phyloP scores from a whole-genome alignment of 1,139 yeast species.

The Yamadazyma pseudoaaseri region DNA sequence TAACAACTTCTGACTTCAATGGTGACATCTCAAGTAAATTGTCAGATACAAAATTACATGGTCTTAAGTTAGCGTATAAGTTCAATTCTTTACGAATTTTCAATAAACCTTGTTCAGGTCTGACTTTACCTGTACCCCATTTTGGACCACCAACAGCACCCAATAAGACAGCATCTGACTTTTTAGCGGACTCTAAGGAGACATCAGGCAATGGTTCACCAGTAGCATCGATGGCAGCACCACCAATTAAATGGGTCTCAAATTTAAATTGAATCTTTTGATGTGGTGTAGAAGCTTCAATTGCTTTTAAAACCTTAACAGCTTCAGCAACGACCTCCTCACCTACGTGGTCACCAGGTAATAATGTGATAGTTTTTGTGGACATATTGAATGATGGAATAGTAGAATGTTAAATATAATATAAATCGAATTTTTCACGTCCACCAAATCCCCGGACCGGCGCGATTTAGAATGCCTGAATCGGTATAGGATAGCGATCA shows the following conservation, averaged over 20 bases:
- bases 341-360: constrained; percentile 98
- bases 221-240: constrained; percentile 97
- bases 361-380: constrained; percentile 71
- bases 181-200: constrained; percentile 79
- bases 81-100: constrained; percentile 92
- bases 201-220: constrained; percentile 92
- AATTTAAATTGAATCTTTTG: constrained; percentile 65
- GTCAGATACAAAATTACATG: constrained; percentile 93
- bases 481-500: too few relatives aligned
- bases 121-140: constrained; percentile 92
- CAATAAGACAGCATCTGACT: constrained; percentile 86
- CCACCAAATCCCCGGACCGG: neutral
- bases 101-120: constrained; percentile 96
- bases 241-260: constrained; percentile 86
- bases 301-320: constrained; percentile 81
- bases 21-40: constrained; percentile 84
- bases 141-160: constrained; percentile 99
- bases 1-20: constrained; percentile 75
- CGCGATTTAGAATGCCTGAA: neutral
- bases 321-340: constrained; percentile 89
- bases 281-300: constrained; percentile 59
- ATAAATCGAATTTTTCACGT: neutral
- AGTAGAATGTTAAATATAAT: neutral
- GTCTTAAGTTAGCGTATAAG: constrained; percentile 92
- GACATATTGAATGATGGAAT: too few relatives aligned